Evolutionary conservation across 805 yeast species (phyloP).

Genomic region (Nakazawaea laoshanensis): DNA sequence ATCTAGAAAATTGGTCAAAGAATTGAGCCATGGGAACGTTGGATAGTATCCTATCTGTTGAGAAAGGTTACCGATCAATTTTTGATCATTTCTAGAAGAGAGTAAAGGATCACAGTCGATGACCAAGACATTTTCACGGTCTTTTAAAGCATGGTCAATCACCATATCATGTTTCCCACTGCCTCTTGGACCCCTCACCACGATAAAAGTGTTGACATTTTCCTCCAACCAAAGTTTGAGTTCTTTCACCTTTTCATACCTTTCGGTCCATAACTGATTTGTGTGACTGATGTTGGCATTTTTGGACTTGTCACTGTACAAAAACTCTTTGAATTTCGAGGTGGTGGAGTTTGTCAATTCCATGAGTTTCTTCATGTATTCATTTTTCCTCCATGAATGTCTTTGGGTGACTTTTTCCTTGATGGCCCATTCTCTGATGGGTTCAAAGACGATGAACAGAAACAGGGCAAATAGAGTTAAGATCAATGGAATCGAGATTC

Average conservation of each 20-base stretch:
- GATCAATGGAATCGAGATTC: constrained; percentile 73
- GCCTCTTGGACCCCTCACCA: constrained; percentile 89
- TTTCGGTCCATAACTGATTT: constrained; percentile 57
- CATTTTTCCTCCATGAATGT: constrained; percentile 39
- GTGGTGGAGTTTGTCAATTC: constrained; percentile 18
- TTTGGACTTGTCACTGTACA: neutral
- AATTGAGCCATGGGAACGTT: constrained; percentile 86
- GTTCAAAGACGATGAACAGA: constrained; percentile 87
- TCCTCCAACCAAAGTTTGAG: constrained; percentile 76
- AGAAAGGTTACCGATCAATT: constrained; percentile 61
- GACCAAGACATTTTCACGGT: constrained; percentile 52
- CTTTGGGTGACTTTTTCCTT: constrained; percentile 61
- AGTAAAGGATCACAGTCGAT: constrained; percentile 74
- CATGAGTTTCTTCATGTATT: constrained; percentile 26
- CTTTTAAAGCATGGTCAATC: constrained; percentile 52
- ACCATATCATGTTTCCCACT: constrained; percentile 87
- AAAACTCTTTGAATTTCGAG: constrained; percentile 9
- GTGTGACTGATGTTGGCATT: constrained; percentile 10
- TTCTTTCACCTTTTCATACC: constrained; percentile 59
- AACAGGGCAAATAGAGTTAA: constrained; percentile 72
- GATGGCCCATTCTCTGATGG: constrained; percentile 77
- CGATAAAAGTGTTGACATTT: constrained; percentile 82
- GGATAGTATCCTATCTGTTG: constrained; percentile 86
- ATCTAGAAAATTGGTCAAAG: constrained; percentile 71
- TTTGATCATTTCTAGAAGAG: constrained; percentile 67